Conservation (phyloP, 2,329 filamentous ascomycete genomes). For the Xylaria sp. region DNA sequence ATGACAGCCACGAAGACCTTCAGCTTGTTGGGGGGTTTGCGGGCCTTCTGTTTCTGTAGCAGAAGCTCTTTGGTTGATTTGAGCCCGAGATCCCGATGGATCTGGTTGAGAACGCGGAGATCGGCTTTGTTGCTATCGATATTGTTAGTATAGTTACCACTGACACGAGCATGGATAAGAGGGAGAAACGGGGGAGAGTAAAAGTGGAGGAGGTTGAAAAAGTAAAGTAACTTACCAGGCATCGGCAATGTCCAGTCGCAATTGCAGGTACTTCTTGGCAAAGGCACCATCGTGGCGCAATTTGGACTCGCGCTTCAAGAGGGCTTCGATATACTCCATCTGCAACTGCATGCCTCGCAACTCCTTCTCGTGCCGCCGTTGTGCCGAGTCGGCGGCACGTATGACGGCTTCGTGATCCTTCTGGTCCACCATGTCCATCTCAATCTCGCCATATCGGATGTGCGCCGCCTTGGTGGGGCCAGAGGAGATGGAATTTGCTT, state of each 20-base stretch:
- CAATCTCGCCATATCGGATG: slow-evolving; percentile 51
- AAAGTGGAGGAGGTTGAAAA: slow-evolving; percentile 11
- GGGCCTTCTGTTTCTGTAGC: slow-evolving; percentile 38
- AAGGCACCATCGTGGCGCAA: slow-evolving; percentile 82
- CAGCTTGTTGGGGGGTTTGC: slow-evolving; percentile 41
- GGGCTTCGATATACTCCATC: slow-evolving; percentile 87
- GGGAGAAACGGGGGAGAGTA: no score
- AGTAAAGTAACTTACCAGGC: slow-evolving; percentile 75
- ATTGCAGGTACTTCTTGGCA: slow-evolving; percentile 82
- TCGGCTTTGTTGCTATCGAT: slow-evolving; percentile 84
- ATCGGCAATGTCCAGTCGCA: slow-evolving; percentile 82
- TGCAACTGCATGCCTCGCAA: slow-evolving; percentile 84
- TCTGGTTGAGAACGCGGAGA: slow-evolving; percentile 81
- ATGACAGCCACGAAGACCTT: slow-evolving; percentile 54
- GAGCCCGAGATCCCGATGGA: slow-evolving; percentile 66
- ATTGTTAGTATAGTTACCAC: slow-evolving; percentile 35
- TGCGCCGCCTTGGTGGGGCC: slow-evolving; percentile 32
- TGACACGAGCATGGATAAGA: slow-evolving; percentile 8
- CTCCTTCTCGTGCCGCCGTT: slow-evolving; percentile 75
- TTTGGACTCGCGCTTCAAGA: slow-evolving; percentile 78
- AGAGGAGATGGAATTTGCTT: slow-evolving; percentile 20
- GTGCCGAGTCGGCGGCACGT: slow-evolving; percentile 63
- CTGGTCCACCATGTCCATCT: slow-evolving; percentile 55
- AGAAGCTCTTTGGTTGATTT: slow-evolving; percentile 41
- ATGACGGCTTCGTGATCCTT: slow-evolving; percentile 54